Evolutionary conservation across 1,284 basidiomycete genomes (phyloP), one percentile per base, ranked within the genome.

Genomic region (Wallemia ichthyophaga): DNA sequence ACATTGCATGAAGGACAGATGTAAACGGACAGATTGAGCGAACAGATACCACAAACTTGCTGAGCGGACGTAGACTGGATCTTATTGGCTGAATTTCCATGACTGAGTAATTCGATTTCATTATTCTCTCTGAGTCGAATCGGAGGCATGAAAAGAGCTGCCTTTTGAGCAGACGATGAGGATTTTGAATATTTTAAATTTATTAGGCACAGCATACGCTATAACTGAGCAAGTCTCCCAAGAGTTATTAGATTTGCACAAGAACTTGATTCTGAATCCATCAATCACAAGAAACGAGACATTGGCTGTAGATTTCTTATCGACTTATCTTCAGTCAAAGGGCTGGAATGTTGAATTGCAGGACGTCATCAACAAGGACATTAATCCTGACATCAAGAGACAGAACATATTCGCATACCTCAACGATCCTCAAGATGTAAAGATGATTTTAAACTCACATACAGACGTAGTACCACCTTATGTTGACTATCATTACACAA

Each of bases 251-350:
- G 7, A 5, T 13, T 24, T 56, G 17, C 55, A 56, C 27, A 25
- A 27, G 25, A 24, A 27, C 15, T 24, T 56, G 5, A 56, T 56
- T 17, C 15, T 17, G 15, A 25, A 27, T 5, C 25, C 27, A 9
- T 56, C 55, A 25, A 56, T 56, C 55, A 56, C 55, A 9, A 11
- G 55, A 13, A 56, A 56, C 25, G 55, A 56, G n/a, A 56, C 55
- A 15, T 15, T 27, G 9, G 55, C 55, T 13, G 27, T 27, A 2
- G 55, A 56, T 27, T 56, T 25, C 25, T 24, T 56, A 17, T 2
- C 2, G 2, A 13, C 19, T 13, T 24, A 56, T 27, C 25, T 56
- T 2, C 24, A 27, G 15, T 5, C 7, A n/a, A 11, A 26, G 19
- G 55, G 55, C 9, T 56, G 55, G 55, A 56, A 13, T 11, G 55